A percentile compares a stretch with the other conserved stretches of the same genome.
phyloP scores from a whole-genome alignment of 768 basidiomycete species.

The Clavulina sp. region DNA sequence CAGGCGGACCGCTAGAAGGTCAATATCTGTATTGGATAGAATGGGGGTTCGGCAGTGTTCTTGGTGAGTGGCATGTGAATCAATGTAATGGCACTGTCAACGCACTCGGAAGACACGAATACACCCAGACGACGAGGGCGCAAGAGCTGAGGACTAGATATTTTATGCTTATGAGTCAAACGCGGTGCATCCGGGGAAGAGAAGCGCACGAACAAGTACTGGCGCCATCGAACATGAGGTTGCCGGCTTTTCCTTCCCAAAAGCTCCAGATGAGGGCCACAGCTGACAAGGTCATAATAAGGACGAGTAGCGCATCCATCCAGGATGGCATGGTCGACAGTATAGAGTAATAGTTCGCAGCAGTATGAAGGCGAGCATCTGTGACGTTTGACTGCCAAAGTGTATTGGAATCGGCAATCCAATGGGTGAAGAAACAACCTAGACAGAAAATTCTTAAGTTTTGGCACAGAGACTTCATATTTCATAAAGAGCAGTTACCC shows the following conservation, averaged over 20 bases:
- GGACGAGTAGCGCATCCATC: constrained; percentile 39
- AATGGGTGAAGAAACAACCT: constrained; percentile 76
- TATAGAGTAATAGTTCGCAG: constrained; percentile 67
- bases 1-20: neutral
- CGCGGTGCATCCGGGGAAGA: neutral
- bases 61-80: neutral
- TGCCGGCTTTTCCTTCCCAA: constrained; percentile 57
- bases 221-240: constrained; percentile 83
- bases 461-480: neutral
- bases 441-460: constrained; percentile 1
- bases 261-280: constrained; percentile 62
- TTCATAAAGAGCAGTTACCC: constrained; percentile 24
- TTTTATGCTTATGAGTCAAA: neutral
- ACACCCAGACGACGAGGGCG: neutral
- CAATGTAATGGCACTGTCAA: neutral
- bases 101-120: neutral
- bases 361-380: constrained; percentile 69
- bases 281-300: constrained; percentile 40
- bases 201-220: constrained; percentile 49
- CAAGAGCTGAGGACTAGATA: neutral
- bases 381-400: constrained; percentile 73
- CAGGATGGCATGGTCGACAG: constrained; percentile 46
- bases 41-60: neutral
- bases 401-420: constrained; percentile 85
- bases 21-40: neutral